phyloP scores from a whole-genome alignment of 2,329 filamentous ascomycete genomes.

The Clonostachys byssicola region DNA sequence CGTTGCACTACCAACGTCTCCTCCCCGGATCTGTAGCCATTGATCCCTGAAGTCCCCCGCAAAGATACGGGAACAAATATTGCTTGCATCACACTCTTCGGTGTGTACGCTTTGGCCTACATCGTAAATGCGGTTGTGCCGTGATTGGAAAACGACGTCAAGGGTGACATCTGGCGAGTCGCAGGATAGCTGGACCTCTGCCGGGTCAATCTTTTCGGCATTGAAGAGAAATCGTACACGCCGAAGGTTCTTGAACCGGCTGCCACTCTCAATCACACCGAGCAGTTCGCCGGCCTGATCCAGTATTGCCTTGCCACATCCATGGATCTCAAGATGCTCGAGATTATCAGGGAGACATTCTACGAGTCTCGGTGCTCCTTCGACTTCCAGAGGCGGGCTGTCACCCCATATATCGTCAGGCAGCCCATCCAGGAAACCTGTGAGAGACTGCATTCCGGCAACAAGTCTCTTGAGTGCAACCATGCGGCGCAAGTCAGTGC shows the following conservation, averaged over 20 bases:
- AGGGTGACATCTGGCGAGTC: neutral
- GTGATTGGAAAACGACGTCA: neutral
- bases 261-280: neutral
- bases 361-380: neutral
- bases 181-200: neutral
- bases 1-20: too few relatives aligned
- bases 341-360: constrained; percentile 5
- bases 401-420: neutral
- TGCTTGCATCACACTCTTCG: too few relatives aligned
- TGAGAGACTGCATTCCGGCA: neutral
- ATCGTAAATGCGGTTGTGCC: neutral
- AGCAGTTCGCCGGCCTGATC: constrained; percentile 4
- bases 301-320: constrained; percentile 3
- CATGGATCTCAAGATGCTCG: constrained; percentile 6
- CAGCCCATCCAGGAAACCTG: neutral
- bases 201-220: neutral
- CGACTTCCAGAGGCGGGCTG: neutral
- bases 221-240: neutral
- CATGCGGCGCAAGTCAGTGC: neutral
- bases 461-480: neutral
- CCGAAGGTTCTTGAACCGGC: neutral
- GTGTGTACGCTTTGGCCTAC: too few relatives aligned
- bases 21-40: too few relatives aligned
- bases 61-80: too few relatives aligned
- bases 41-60: too few relatives aligned